Evolutionary conservation across 2,329 filamentous ascomycete genomes (phyloP).

Genomic region (Monilinia polystroma): DNA sequence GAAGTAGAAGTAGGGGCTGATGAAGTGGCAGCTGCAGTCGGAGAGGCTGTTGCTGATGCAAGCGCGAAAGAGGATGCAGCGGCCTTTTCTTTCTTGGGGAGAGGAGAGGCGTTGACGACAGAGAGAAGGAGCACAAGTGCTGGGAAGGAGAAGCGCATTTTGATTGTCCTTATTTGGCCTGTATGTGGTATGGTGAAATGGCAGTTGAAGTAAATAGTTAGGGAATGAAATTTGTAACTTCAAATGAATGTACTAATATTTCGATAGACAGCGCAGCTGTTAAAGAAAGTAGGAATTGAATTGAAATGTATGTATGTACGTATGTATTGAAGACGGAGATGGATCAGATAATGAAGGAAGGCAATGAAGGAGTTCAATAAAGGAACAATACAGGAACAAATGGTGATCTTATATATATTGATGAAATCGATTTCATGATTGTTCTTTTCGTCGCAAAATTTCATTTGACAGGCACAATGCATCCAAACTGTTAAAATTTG

Average conservation of each 20-base stretch:
- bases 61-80: constrained; percentile 23
- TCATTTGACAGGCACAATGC: not conserved
- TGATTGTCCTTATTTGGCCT: constrained; percentile 24
- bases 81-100: constrained; percentile 32
- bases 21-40: constrained; percentile 21
- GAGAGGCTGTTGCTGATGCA: not conserved
- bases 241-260: constrained; percentile 31
- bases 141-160: constrained; percentile 43
- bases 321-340: constrained; percentile 1
- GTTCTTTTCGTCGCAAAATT: not conserved
- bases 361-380: not conserved
- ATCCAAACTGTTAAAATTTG: not conserved
- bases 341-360: constrained; percentile 22
- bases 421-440: not conserved
- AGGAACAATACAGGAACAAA: constrained; percentile 31
- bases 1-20: constrained; percentile 21
- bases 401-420: constrained; percentile 27
- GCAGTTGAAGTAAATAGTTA: not conserved
- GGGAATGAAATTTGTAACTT: constrained; percentile 7
- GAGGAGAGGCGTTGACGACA: constrained; percentile 38
- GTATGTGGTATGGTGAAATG: not conserved
- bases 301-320: not conserved
- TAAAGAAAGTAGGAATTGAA: constrained; percentile 28
- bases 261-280: constrained; percentile 38
- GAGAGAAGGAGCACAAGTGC: constrained; percentile 34